phyloP scores from a whole-genome alignment of 257 asterid species.

The Lantana camara region DNA sequence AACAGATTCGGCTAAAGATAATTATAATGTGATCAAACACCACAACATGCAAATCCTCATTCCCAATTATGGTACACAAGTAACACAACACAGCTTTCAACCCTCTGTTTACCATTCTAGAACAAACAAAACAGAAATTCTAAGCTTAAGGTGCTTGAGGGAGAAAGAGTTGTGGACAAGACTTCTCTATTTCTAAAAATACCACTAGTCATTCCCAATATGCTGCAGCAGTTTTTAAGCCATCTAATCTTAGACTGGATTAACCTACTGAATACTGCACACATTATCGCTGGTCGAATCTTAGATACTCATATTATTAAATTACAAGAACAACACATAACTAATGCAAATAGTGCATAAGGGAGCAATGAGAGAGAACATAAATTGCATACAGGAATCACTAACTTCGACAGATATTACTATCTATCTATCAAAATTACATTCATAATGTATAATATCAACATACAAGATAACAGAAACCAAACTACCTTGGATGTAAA shows the following conservation, averaged over 20 bases:
- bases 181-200: background rate
- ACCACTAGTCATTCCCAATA: background rate
- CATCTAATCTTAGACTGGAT: background rate
- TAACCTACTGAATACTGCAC: background rate
- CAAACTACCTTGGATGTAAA: conserved; percentile 58
- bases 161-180: background rate
- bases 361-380: background rate
- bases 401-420: background rate
- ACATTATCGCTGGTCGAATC: background rate
- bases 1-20: too few species aligned
- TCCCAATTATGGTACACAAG: too few species aligned
- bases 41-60: too few species aligned
- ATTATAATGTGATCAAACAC: too few species aligned
- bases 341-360: background rate
- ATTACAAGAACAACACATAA: background rate
- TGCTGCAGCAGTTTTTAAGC: background rate
- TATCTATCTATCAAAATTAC: background rate
- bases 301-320: background rate
- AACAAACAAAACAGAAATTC: background rate
- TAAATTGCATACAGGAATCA: background rate
- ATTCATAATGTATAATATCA: background rate
- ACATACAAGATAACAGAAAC: background rate
- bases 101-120: background rate
- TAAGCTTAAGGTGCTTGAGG: too few species aligned
- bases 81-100: background rate